Conservation (phyloP, 441 rosid species). For the Geranium incanum region DNA sequence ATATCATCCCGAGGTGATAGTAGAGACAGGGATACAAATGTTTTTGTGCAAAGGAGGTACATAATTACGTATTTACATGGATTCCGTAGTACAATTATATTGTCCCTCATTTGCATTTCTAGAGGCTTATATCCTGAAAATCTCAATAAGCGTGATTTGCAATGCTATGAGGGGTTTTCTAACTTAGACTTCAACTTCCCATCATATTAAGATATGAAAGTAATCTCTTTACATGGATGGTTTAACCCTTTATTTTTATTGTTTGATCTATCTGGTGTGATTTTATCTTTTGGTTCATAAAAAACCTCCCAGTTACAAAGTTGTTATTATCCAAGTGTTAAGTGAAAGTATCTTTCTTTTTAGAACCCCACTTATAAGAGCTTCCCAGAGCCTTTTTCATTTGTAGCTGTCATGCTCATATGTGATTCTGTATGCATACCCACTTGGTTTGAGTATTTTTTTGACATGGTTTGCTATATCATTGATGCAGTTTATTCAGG, state of each 20-base stretch:
- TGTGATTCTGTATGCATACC: background rate
- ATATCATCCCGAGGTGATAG: slow-evolving; percentile 74
- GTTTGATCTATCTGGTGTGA: background rate
- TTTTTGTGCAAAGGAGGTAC: slow-evolving; percentile 87
- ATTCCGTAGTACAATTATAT: background rate
- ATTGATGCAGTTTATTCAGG: slow-evolving; percentile 65
- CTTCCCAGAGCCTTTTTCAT: background rate
- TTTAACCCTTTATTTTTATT: background rate
- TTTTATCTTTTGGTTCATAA: background rate
- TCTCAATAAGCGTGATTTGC: background rate
- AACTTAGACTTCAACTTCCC: background rate
- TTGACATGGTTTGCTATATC: slow-evolving; percentile 14
- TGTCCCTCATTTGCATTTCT: slow-evolving; percentile 18
- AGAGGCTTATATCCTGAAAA: slow-evolving; percentile 10
- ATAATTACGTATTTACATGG: background rate
- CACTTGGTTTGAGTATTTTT: background rate
- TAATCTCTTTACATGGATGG: background rate
- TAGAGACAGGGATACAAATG: slow-evolving; percentile 64
- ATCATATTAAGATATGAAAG: background rate
- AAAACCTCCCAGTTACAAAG: background rate
- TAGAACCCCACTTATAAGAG: background rate
- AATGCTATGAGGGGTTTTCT: background rate
- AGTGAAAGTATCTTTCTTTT: background rate
- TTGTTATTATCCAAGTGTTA: background rate
- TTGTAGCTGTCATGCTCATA: background rate